Conservation (phyloP, 169 alveolate genomes). For the Eimeria necatrix region DNA sequence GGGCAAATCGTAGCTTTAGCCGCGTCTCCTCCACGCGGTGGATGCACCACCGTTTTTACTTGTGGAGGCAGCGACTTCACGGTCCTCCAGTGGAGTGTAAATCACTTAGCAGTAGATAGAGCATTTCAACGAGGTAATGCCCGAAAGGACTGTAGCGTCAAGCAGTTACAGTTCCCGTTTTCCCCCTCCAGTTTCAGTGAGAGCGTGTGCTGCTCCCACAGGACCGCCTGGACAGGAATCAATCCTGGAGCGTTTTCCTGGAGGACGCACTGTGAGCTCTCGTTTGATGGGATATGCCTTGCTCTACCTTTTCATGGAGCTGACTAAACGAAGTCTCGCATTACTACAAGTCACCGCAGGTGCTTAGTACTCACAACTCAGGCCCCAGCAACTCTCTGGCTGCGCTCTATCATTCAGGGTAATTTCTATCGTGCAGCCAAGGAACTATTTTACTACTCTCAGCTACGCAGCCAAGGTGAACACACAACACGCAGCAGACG, state of each 20-base stretch:
- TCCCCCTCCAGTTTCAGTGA: background rate
- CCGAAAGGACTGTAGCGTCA: background rate
- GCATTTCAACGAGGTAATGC: conserved; percentile 3
- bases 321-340: too few relatives aligned
- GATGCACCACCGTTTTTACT: conserved; percentile 90
- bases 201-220: background rate
- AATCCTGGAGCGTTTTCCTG: conserved; percentile 30
- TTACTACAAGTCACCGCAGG: too few relatives aligned
- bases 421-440: conserved; percentile 90
- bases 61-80: conserved; percentile 94
- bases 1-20: conserved; percentile 58
- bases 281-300: too few relatives aligned
- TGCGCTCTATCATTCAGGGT: conserved; percentile 74
- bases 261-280: background rate
- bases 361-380: too few relatives aligned
- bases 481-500: conserved; percentile 94
- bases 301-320: too few relatives aligned
- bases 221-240: conserved; percentile 59
- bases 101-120: conserved; percentile 80
- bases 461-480: conserved; percentile 94
- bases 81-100: conserved; percentile 92
- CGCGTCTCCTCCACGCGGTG: conserved; percentile 44
- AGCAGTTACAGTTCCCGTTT: background rate
- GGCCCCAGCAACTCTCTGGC: too few relatives aligned
- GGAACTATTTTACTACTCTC: conserved; percentile 95